Evolutionary conservation across 805 yeast species (phyloP).

Genomic region (Nakazawaea ernobii): DNA sequence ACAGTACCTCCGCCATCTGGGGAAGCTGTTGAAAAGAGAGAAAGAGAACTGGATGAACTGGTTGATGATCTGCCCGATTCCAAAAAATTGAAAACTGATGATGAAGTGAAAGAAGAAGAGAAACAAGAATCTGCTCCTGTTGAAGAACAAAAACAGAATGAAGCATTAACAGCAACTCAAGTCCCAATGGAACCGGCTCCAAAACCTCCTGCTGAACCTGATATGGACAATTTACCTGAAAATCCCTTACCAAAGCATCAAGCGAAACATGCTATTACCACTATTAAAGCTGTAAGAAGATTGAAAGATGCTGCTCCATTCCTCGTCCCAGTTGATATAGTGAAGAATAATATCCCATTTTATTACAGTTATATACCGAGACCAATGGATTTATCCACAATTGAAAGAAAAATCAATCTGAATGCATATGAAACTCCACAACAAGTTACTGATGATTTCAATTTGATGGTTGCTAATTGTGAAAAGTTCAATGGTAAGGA

Average conservation of each 20-base stretch:
- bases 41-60: background rate
- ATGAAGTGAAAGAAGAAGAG: constrained; percentile 16
- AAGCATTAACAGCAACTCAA: constrained; percentile 57
- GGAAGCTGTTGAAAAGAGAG: constrained; percentile 1
- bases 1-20: no score
- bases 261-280: constrained; percentile 67
- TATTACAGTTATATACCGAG: constrained; percentile 76
- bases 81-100: background rate
- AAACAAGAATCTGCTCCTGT: constrained; percentile 73
- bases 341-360: constrained; percentile 83
- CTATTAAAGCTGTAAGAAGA: constrained; percentile 81
- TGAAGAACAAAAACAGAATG: constrained; percentile 64
- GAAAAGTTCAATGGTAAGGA: constrained; percentile 78
- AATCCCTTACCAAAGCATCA: constrained; percentile 80
- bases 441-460: constrained; percentile 71
- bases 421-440: constrained; percentile 70
- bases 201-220: constrained; percentile 68
- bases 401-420: constrained; percentile 69
- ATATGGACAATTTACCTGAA: constrained; percentile 59
- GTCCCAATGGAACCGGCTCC: constrained; percentile 57
- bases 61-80: background rate
- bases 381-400: constrained; percentile 93
- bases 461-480: constrained; percentile 81
- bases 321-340: constrained; percentile 82
- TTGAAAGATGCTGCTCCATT: constrained; percentile 92